Percentiles rank a stretch among this genome's conserved stretches.
phyloP scores from a whole-genome alignment of 768 basidiomycete genomes.

The Lepiota brunneoincarnata region DNA sequence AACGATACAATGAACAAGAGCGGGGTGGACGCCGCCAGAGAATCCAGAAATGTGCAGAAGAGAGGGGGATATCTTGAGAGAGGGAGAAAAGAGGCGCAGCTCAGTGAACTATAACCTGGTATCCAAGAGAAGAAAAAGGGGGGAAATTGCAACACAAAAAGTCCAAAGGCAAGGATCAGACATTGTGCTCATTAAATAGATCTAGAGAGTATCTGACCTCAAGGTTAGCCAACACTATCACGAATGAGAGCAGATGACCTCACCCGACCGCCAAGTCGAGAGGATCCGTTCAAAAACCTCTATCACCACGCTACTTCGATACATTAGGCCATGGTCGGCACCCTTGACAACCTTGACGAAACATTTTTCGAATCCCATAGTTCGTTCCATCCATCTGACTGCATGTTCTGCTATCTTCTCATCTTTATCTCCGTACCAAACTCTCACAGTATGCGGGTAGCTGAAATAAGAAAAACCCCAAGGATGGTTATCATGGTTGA shows the following conservation, averaged over 20 bases:
- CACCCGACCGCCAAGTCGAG: slow-evolving; percentile 47
- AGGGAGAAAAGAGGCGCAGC: not conserved
- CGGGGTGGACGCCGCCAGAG: slow-evolving; percentile 7
- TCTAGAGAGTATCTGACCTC: not conserved
- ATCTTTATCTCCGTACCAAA: slow-evolving; percentile 94
- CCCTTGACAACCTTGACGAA: slow-evolving; percentile 79
- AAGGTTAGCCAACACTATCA: not conserved
- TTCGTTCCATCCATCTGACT: slow-evolving; percentile 89
- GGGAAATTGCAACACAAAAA: not conserved
- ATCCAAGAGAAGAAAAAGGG: slow-evolving; percentile 1
- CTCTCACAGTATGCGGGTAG: slow-evolving; percentile 70
- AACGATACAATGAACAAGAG: slow-evolving; percentile 20
- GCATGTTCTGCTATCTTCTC: slow-evolving; percentile 92
- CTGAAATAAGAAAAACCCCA: slow-evolving; percentile 90
- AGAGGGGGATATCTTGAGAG: slow-evolving; percentile 11
- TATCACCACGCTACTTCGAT: slow-evolving; percentile 81
- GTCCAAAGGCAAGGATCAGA: not conserved
- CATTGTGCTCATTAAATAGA: not conserved
- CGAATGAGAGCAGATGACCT: not conserved
- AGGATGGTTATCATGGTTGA: slow-evolving; percentile 84
- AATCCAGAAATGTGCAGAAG: slow-evolving; percentile 9
- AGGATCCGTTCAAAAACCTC: slow-evolving; percentile 76
- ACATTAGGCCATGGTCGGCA: slow-evolving; percentile 94
- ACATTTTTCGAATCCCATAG: slow-evolving; percentile 74
- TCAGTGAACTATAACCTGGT: not conserved